phyloP scores from a whole-genome alignment of 2,329 filamentous ascomycete species.

The Didymella sp. region DNA sequence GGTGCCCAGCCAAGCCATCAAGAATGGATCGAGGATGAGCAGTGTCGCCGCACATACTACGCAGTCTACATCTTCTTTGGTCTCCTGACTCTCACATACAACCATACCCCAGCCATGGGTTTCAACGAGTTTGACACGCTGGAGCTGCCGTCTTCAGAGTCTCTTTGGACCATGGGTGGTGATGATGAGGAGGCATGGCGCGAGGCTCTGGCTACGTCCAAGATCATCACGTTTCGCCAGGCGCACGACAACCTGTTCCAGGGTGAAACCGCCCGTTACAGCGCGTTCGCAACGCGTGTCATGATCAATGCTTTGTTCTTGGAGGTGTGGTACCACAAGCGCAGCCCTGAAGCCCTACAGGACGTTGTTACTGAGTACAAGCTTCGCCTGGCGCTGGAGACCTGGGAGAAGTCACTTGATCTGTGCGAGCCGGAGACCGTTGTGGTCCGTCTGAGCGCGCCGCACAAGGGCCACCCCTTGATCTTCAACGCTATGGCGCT shows the following conservation, averaged over 20 bases:
- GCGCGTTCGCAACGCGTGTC: constrained; percentile 93
- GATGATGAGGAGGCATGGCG: constrained; percentile 83
- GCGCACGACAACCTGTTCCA: constrained; percentile 96
- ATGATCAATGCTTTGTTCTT: constrained; percentile 99
- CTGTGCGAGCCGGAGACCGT: constrained; percentile 91
- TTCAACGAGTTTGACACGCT: constrained; percentile 98
- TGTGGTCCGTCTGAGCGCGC: constrained; percentile 86
- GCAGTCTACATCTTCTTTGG: constrained; percentile 99
- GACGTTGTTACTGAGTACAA: constrained; percentile 99
- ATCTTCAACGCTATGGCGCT: constrained; percentile 99
- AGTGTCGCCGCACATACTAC: constrained; percentile 95
- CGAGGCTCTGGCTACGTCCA: constrained; percentile 74
- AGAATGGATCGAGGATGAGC: constrained; percentile 97
- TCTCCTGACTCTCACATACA: constrained; percentile 91
- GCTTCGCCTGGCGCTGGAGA: constrained; percentile 90
- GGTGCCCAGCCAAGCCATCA: constrained; percentile 76
- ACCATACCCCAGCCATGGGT: constrained; percentile 96
- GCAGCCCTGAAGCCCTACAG: constrained; percentile 94
- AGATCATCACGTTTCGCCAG: constrained; percentile 85
- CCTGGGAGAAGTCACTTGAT: constrained; percentile 97
- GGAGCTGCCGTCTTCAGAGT: constrained; percentile 90
- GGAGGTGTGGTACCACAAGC: constrained; percentile 99
- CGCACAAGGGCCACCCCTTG: constrained; percentile 93
- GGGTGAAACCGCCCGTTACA: constrained; percentile 88
- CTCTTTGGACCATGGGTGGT: constrained; percentile 86